These are phyloP conservation scores for Plantago elongata DNA, from an alignment of 257 asterid genomes.

Conservation along the genomic window DNA sequence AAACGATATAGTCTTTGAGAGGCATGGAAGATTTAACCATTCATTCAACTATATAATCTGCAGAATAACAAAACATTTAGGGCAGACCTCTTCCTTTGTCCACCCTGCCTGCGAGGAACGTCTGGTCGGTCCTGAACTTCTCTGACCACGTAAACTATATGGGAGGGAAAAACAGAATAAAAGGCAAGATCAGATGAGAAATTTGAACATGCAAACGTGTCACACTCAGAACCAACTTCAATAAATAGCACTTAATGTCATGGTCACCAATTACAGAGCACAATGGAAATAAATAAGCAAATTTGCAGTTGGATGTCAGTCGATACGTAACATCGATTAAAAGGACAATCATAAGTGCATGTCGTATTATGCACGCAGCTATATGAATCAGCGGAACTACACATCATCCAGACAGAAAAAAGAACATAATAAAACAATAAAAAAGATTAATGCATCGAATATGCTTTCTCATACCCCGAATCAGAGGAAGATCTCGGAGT, in stretches of 20 bases:
- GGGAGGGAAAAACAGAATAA: conserved; percentile 11
- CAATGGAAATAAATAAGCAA: neutral
- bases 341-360: no score
- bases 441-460: conserved; percentile 6
- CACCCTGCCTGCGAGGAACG: conserved; percentile 91
- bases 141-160: conserved; percentile 31
- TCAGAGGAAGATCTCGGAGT: conserved; percentile 40
- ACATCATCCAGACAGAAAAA: neutral
- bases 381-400: neutral
- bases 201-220: neutral
- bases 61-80: neutral
- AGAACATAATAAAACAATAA: neutral
- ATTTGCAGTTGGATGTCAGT: conserved; percentile 5
- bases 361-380: no score
- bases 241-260: neutral
- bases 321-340: neutral
- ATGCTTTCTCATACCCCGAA: conserved; percentile 35
- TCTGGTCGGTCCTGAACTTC: conserved; percentile 40
- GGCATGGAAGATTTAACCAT: neutral
- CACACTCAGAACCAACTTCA: neutral
- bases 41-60: conserved; percentile 7
- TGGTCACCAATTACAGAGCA: conserved; percentile 13
- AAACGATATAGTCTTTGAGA: neutral
- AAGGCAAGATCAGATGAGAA: neutral
- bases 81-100: conserved; percentile 73